Evolutionary conservation across 345 rosid species (phyloP).

Genomic region (Boechera stricta): DNA sequence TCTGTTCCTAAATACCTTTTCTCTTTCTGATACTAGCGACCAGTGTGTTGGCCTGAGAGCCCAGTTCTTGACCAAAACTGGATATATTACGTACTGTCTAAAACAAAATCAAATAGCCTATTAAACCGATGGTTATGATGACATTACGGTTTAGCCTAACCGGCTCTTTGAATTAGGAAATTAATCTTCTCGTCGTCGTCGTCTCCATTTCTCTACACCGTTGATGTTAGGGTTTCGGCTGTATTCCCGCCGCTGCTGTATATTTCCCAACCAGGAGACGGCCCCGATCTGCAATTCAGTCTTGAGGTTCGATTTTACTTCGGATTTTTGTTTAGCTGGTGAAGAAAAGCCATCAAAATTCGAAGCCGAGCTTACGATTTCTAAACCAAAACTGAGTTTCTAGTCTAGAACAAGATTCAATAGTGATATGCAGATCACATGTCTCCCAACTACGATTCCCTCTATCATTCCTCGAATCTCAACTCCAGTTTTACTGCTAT

Average conservation of each 20-base stretch:
- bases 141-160: not conserved
- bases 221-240: slow-evolving; percentile 14
- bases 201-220: not conserved
- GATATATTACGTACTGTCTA: not conserved
- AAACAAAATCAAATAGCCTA: not conserved
- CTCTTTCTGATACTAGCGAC: too few relatives aligned
- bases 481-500: not conserved
- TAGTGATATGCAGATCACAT: slow-evolving; percentile 41
- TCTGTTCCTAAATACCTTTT: too few relatives aligned
- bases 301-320: not conserved
- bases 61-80: not conserved
- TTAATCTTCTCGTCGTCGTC: slow-evolving; percentile 16
- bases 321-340: not conserved
- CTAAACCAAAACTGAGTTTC: not conserved
- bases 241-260: not conserved
- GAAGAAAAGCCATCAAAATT: slow-evolving; percentile 20
- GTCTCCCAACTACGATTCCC: slow-evolving; percentile 4
- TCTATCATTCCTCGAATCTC: slow-evolving; percentile 33
- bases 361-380: not conserved
- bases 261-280: not conserved
- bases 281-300: not conserved
- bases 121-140: not conserved
- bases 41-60: too few relatives aligned
- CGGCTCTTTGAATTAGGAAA: slow-evolving; percentile 13
- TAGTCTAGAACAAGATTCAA: not conserved